phyloP scores from a whole-genome alignment of 1,284 basidiomycete genomes.

The Moesziomyces aphidis region DNA sequence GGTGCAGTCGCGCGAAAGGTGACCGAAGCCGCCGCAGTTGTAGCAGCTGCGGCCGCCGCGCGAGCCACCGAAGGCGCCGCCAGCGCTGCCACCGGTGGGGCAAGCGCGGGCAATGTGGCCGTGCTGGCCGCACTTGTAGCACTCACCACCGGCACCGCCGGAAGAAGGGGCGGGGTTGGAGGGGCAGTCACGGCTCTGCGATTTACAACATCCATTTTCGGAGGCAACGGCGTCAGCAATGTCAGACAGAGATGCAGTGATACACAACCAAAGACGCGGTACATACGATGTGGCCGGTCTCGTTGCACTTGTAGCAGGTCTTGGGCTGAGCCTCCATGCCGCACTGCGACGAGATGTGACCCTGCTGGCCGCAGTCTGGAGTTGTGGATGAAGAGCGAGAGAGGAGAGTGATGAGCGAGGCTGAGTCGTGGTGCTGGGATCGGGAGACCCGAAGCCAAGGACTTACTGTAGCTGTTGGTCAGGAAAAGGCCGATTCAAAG shows the following conservation, averaged over 20 bases:
- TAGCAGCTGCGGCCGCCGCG: constrained; percentile 58
- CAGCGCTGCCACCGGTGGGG: constrained; percentile 42
- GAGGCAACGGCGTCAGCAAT: not conserved
- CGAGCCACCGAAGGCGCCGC: constrained; percentile 36
- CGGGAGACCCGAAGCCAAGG: not conserved
- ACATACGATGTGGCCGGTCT: constrained; percentile 59
- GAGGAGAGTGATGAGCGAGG: not conserved
- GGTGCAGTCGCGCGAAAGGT: constrained; percentile 64
- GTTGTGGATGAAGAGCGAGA: not conserved
- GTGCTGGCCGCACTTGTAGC: constrained; percentile 61
- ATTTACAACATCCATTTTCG: not conserved
- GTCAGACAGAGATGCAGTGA: not conserved
- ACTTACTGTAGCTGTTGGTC: constrained; percentile 36
- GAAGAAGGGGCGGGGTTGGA: constrained; percentile 34
- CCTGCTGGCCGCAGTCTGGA: constrained; percentile 63
- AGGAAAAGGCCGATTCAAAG: not conserved
- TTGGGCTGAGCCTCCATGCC: constrained; percentile 63
- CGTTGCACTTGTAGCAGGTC: constrained; percentile 65
- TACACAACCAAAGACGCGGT: not conserved
- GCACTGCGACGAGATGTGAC: constrained; percentile 62
- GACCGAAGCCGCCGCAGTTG: constrained; percentile 65
- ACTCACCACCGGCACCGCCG: constrained; percentile 54
- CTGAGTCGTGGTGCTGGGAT: not conserved
- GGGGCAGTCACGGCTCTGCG: constrained; percentile 63
- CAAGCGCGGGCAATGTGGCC: constrained; percentile 64